Evolutionary conservation across 2,329 filamentous ascomycete genomes (phyloP).

Genomic region (Alternaria brassicae): DNA sequence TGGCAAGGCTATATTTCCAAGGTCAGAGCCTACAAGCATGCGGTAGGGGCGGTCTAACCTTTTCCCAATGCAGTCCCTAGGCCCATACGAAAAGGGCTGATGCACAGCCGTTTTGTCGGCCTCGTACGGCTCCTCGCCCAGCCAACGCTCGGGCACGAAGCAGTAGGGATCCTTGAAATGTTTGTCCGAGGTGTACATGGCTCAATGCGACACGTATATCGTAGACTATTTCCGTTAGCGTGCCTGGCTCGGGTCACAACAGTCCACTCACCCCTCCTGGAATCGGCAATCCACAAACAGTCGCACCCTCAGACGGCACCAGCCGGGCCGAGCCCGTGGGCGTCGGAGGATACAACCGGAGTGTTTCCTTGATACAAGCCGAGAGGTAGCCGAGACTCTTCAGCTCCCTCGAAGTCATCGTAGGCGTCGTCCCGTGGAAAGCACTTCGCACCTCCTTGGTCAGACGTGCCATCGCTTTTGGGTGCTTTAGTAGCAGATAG

Average conservation of each 20-base stretch:
- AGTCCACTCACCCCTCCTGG: not conserved
- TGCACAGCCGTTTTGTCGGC: no score
- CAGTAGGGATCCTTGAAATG: not conserved
- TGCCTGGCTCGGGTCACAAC: no score
- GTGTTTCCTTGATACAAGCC: constrained; percentile 42
- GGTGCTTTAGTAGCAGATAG: not conserved
- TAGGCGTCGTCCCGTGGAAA: no score
- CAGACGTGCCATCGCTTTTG: not conserved
- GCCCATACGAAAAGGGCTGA: not conserved
- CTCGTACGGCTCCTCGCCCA: no score
- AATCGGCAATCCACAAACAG: not conserved
- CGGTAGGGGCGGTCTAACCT: no score
- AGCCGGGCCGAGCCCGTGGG: constrained; percentile 35
- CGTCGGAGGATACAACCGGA: constrained; percentile 47
- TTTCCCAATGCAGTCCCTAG: constrained; percentile 18
- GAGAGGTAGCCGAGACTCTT: no score
- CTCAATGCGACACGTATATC: no score
- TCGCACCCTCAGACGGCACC: not conserved
- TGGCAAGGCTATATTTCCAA: no score
- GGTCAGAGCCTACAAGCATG: no score
- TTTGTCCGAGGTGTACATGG: not conserved
- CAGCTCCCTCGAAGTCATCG: no score
- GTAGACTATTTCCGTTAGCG: no score
- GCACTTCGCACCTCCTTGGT: not conserved
- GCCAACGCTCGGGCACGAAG: not conserved